Evolutionary conservation across 2,329 filamentous ascomycete species (phyloP), one percentile per base, ranked within the genome.

Genomic region (Pyricularia pennisetigena): DNA sequence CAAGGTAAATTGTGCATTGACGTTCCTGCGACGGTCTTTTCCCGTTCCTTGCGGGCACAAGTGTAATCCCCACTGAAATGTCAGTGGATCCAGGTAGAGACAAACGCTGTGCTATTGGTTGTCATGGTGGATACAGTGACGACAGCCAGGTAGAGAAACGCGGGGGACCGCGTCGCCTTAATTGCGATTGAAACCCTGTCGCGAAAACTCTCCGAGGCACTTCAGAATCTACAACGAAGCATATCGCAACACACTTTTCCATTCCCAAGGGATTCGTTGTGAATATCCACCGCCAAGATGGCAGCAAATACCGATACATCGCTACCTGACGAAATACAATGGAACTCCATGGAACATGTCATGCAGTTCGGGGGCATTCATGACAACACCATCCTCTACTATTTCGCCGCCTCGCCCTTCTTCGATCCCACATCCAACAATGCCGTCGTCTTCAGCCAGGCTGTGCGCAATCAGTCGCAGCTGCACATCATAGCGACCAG

Each of bases 381-480:
- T 76, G 85, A 82, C 72, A 90, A 90, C 75, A 83, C 83, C 64
- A 82, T 90, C 69, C 85, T 90, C 69, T 88, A 85, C 79, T 90
- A 90, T 79, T 90, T 90, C 72, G 84, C 87, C 71, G 80, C 84
- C 70, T 90, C 88, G 69, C 87, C 88, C 28, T 90, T 89, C 78
- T 90, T 87, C 78, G 88, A 90, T 76, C 82, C 79, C 70, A 89
- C 86, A 2, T 89, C 86, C 71, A 90, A 90, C 76, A 90, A 90
- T 76, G 85, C 85, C 71, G 81, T 89, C 49, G 79, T 90, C 57
- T 85, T 83, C 73, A 83, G 79, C 71, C 88, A 90, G 76, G 86
- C 87, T 61, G 81, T 85, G 76, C 86, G 82, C 77, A 90, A 90
- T 75, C 80, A 80, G 29, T 79, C 81, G 70, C 86, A 90, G 81